Evolutionary conservation across 2,329 filamentous ascomycete species (phyloP), one percentile per base, ranked within the genome.

Genomic region (Malbranchea zuffiana): DNA sequence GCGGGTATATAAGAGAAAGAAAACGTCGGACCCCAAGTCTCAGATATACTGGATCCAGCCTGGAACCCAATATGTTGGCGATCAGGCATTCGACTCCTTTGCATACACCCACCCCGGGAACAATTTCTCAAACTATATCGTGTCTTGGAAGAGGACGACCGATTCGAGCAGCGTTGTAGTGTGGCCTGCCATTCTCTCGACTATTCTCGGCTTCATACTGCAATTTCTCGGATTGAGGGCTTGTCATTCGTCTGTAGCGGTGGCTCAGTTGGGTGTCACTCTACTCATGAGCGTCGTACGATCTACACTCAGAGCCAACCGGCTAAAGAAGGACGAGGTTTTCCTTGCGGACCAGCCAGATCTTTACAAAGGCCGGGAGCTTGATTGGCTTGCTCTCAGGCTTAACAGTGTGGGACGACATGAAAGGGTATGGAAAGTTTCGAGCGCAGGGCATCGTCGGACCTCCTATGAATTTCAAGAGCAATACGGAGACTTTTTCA

Each of bases 191-290:
- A 23, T 47, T 15, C 2, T 18, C 3, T 18, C 36, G 7, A 42
- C 42, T 1, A 23, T 45, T 3, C 6, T 38, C 11, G 48, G 47
- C 1, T 50, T 44, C 18, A 27, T 50, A 5, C 11, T 47, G 4
- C 47, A 52, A 25, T 52, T 52, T 30, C 19, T 50, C 15, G 48
- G 48, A 2, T 32, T 50, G 7, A 37, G 48, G 21, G 47, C 41
- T 1, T 29, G 44, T n/a, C 40, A 49, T 32, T 40, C 44, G 4
- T 43, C 42, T 3, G 43, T 50, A 8, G 37, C 48, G 7, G 13
- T 52, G 1, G 36, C 31, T 8, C 50, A 52, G 36, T 17, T 50
- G 6, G 41, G 37, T 7, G 40, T 35, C 3, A 43, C 39, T 6
- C n/a, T 51, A 1, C 12, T 49, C 3, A 51, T 51, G 49, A 43